phyloP scores from a whole-genome alignment of 192 early-diverging fungal genomes.

The Backusella luteola region DNA sequence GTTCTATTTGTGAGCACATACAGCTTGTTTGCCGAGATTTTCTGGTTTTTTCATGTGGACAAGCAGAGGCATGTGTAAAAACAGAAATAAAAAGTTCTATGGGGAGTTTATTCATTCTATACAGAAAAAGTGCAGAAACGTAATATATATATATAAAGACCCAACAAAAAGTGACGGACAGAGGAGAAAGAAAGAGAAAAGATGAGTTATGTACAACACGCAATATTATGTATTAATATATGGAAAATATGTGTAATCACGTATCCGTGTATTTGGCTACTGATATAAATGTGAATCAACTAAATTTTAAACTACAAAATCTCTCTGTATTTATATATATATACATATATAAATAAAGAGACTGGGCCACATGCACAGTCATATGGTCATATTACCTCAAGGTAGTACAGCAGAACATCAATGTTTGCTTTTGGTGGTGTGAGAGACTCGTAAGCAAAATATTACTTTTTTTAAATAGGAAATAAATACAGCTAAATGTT shows the following conservation, averaged over 20 bases:
- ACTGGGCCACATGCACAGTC: not conserved
- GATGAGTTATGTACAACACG: not conserved
- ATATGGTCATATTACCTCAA: not conserved
- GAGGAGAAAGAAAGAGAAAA: not conserved
- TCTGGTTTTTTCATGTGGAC: not conserved
- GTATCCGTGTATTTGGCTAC: not conserved
- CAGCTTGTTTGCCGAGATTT: not conserved
- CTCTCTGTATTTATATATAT: not conserved
- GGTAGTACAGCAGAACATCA: not conserved
- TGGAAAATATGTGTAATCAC: not conserved
- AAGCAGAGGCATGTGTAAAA: not conserved
- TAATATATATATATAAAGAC: not conserved
- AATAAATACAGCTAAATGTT: not conserved
- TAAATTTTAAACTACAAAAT: not conserved
- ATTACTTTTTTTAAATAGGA: not conserved
- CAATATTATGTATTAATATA: not conserved
- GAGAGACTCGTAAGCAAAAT: not conserved
- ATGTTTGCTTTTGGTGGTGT: not conserved
- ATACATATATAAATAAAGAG: not conserved
- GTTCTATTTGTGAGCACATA: not conserved
- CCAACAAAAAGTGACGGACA: not conserved
- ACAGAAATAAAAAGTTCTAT: not conserved
- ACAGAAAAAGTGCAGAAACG: not conserved
- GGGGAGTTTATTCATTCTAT: not conserved
- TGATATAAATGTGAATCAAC: not conserved